A percentile compares a stretch with the other conserved stretches of the same genome.
These are phyloP conservation scores for Trichoderma sp. DNA, from an alignment of 2,329 filamentous ascomycete genomes.

Conservation along the genomic window DNA sequence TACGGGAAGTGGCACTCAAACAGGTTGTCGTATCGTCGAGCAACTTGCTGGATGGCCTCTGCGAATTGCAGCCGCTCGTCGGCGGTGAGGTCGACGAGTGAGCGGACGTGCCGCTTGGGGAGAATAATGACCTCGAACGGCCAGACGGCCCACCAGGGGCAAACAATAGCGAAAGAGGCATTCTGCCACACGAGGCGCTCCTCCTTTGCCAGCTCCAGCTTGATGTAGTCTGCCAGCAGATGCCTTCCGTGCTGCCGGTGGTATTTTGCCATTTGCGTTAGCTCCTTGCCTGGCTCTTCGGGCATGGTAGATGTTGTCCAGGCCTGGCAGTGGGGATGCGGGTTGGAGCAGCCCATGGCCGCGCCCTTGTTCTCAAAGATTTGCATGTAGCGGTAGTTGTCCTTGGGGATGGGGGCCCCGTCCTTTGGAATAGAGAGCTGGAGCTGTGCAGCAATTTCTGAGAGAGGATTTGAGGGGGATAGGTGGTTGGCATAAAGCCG, in stretches of 20 bases:
- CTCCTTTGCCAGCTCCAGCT: constrained; percentile 76
- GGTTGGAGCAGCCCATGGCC: constrained; percentile 98
- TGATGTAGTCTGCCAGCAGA: constrained; percentile 83
- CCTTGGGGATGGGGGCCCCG: constrained; percentile 53
- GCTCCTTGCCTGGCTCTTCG: constrained; percentile 82
- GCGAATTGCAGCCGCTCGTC: constrained; percentile 74
- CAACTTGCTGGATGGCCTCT: constrained; percentile 83
- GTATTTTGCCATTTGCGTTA: constrained; percentile 78
- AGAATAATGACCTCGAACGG: constrained; percentile 94
- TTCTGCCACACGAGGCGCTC: constrained; percentile 92
- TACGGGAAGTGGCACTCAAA: constrained; percentile 98
- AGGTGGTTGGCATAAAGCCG: constrained; percentile 83
- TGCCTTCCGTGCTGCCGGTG: constrained; percentile 70
- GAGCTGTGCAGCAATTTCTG: constrained; percentile 42
- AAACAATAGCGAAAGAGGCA: constrained; percentile 78
- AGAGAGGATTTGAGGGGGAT: constrained; percentile 68
- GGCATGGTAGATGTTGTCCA: constrained; percentile 93
- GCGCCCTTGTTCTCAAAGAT: constrained; percentile 99
- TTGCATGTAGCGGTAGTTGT: constrained; percentile 95
- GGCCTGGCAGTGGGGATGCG: constrained; percentile 93
- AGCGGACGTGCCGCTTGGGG: constrained; percentile 79
- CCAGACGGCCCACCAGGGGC: constrained; percentile 98
- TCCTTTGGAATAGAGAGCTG: constrained; percentile 43
- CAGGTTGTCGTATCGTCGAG: constrained; percentile 90
- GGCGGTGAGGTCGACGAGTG: constrained; percentile 76